Evolutionary conservation across 768 basidiomycete species (phyloP), one percentile per base, ranked within the genome.

Genomic region (Rhodotorula kratochvilovae): DNA sequence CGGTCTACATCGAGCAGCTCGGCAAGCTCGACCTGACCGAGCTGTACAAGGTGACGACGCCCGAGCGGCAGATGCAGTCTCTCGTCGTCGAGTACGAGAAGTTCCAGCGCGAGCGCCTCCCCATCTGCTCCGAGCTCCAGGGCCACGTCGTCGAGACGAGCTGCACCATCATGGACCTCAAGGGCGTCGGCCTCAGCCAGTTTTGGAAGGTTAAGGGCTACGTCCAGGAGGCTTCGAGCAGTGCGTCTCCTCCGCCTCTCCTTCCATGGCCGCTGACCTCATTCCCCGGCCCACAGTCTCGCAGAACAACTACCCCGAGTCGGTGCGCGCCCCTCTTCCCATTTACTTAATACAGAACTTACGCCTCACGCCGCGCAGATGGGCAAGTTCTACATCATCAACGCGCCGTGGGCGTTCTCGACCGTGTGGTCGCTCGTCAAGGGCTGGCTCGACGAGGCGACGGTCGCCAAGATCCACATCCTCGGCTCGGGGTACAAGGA

Each of bases 341-440:
- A 13, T n/a, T n/a, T n/a, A n/a, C n/a, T n/a, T n/a, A n/a, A n/a
- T n/a, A n/a, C n/a, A n/a, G n/a, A n/a, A 39, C 39, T 39, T 6
- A 36, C 55, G 50, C 17, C 8, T n/a, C 31, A 31, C 8, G 10
- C 46, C 25, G 3, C 11, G 35, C 80, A 82, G 59, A 82, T 97
- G 95, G 95, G 95, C 83, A 91, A 90, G 80, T 97, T 99, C 84
- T 99, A 91, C 84, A 93, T 98, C 85, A 90, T 96, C 85, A 97
- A 98, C 79, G 90, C 92, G 1, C 95, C 95, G 0, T 97, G 89
- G 88, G 85, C 87, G 62, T 99, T 99, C 83, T 85, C 86, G 61
- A 85, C 89, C 50, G 89, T 95, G 31, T 99, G 94, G 94, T 79
- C 83, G 29, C 79, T 93, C 74, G 86, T 98, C 83, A 95, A 91